phyloP scores from a whole-genome alignment of 2,329 filamentous ascomycete species.

The Scedosporium apiospermum region DNA sequence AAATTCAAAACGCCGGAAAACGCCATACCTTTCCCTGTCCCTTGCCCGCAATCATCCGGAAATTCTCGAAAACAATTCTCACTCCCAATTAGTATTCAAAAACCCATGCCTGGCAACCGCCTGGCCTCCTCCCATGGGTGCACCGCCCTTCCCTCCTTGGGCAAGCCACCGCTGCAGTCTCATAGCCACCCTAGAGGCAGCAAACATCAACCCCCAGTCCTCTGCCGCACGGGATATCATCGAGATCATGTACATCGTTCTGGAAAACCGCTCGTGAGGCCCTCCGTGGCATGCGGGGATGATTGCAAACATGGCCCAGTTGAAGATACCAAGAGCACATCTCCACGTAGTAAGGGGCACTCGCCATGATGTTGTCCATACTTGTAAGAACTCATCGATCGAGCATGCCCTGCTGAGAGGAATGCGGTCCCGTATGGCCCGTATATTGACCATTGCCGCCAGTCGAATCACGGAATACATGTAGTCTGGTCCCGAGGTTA shows the following conservation, averaged over 20 bases:
- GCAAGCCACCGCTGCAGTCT: slow-evolving; percentile 32
- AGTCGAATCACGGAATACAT: slow-evolving; percentile 37
- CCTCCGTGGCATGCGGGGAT: slow-evolving; percentile 27
- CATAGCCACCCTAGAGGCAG: slow-evolving; percentile 25
- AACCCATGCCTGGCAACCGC: slow-evolving; percentile 2
- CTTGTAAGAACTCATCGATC: slow-evolving; percentile 25
- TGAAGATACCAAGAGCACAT: slow-evolving; percentile 35
- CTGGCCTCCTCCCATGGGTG: not conserved
- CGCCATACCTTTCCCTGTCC: too few relatives aligned
- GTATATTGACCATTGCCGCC: slow-evolving; percentile 37
- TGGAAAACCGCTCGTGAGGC: slow-evolving; percentile 33
- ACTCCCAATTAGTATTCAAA: not conserved
- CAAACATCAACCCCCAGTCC: slow-evolving; percentile 35
- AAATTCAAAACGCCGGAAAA: too few relatives aligned
- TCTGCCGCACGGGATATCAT: slow-evolving; percentile 36
- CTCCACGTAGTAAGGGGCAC: slow-evolving; percentile 37
- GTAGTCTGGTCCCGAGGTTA: slow-evolving; percentile 20
- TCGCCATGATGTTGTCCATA: slow-evolving; percentile 39
- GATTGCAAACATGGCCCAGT: slow-evolving; percentile 36
- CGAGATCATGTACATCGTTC: slow-evolving; percentile 32
- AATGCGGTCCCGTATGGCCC: slow-evolving; percentile 30
- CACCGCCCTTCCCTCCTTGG: not conserved
- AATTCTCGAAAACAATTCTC: too few relatives aligned
- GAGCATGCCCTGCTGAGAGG: slow-evolving; percentile 32
- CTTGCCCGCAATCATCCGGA: too few relatives aligned